Evolutionary conservation across 2,329 filamentous ascomycete genomes (phyloP), one percentile per base, ranked within the genome.

Genomic region (Fusarium agapanthi): DNA sequence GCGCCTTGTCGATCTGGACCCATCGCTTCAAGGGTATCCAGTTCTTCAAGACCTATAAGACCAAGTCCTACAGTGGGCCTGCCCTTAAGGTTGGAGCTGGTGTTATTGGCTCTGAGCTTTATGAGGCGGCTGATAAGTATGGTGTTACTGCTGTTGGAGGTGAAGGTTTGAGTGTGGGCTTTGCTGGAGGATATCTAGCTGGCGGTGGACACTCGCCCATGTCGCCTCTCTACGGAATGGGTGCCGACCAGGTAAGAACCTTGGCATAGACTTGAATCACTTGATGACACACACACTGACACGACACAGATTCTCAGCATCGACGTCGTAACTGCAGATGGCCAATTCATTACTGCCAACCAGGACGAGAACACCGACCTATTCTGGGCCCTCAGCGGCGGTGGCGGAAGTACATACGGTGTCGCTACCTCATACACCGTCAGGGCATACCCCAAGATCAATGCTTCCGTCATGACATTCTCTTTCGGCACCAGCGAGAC

Each of bases 41-140:
- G 54, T 67, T 73, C 45, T 77, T 76, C 61, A 68, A 75, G 44
- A 60, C 58, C 35, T 55, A 53, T 26, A 61, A 71, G 47, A 65
- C 65, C 3, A 68, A 75, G 22, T 60, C 60, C 7, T 82, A 86
- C 76, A 74, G 71, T 6, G 87, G 87, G 1, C 80, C 84, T 5
- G 88, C 87, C 1, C 83, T 90, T 71, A 89, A 87, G 76, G 80
- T 88, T 24, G 88, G 87, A 5, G 83, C 87, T 15, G 88, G 88
- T 59, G 84, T 90, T 14, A 83, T 88, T 64, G 86, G 84, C 7
- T 82, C 80, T 40, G 87, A 90, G 67, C 78, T 88, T 4, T 89
- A 89, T 73, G 83, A 83, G 37, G 84, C 83, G 38, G 87, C 87
- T 7, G 78, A 86, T 32, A 76, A 82, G 48, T 79, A 85, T 47